Evolutionary conservation across 2,329 filamentous ascomycete species (phyloP).

Genomic region (Neofusicoccum parvum): DNA sequence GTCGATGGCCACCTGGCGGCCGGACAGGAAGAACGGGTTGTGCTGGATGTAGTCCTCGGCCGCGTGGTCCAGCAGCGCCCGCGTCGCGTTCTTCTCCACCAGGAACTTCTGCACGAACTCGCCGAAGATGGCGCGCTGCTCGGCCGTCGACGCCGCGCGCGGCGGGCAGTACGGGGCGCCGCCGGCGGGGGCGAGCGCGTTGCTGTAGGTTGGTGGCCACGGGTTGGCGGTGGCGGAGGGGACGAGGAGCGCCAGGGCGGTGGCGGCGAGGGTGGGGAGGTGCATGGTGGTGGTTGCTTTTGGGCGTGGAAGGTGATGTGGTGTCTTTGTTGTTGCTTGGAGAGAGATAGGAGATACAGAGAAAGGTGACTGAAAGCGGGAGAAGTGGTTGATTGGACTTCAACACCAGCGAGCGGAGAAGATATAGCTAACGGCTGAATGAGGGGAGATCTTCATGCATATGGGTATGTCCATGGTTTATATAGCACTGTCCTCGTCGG

Average conservation of each 20-base stretch:
- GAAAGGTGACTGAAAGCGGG: not conserved
- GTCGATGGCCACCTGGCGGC: conserved; percentile 1
- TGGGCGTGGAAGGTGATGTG: too few species aligned
- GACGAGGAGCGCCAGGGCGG: not conserved
- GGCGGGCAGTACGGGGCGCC: not conserved
- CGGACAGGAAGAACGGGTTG: conserved; percentile 3
- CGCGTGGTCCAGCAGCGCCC: not conserved
- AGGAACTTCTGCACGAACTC: not conserved
- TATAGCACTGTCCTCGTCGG: not conserved
- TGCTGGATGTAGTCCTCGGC: conserved; percentile 11
- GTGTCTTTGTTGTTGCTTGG: not conserved
- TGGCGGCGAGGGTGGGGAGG: not conserved
- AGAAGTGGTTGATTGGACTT: not conserved
- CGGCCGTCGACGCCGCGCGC: not conserved
- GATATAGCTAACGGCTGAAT: not conserved
- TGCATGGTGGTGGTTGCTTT: not conserved
- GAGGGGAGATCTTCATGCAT: not conserved
- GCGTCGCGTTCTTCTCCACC: not conserved
- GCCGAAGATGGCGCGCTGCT: not conserved
- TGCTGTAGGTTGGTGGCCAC: not conserved
- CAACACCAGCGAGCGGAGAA: not conserved
- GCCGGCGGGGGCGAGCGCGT: not conserved
- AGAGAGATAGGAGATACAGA: too few species aligned
- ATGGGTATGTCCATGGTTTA: not conserved
- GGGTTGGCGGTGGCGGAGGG: not conserved